Base-by-base conservation (phyloP, 805 yeast genomes). In the Metschnikowia bowlesiae region DNA sequence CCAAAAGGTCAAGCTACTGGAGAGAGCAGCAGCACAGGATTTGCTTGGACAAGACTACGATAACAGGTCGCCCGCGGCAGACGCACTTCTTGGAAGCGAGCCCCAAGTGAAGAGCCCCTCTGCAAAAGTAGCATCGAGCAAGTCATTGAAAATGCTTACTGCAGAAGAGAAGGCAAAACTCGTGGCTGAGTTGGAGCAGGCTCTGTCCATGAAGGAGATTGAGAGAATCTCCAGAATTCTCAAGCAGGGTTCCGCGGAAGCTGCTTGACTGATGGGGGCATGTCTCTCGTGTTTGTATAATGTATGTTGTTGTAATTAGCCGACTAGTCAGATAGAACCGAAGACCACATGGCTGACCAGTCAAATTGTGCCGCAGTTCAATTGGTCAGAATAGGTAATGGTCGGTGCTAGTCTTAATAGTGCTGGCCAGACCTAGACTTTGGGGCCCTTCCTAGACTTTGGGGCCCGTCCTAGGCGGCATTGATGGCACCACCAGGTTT, bases 121-220 rank as follows among this genome's bases (percentile, higher is more conserved):
- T 6, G 5, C 14, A 28, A 14, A 26, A 13, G 29, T 39, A 11
- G 16, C 6, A 6, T n/a, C 74, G 63, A 62, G 65, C 34, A 57
- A 56, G 16, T 71, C 71, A 0, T 71, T 75, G 14, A 62, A 67
- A 28, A 80, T 75, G 52, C 70, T 88, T 57, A 71, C 83, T 1
- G 78, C 73, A 0, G 81, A 76, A 34, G 89, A 84, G 36, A 77
- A 73, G 50, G 64, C 66, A 11, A 66, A 68, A 42, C 66, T 91
- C 44, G 74, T 83, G 53, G 62, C 71, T 39, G 76, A 81, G 54
- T 70, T 91, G 49, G 73, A 75, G 47, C 70, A 68, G 32, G 96
- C 97, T 0, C 75, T 82, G 4, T 81, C 83, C 46, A 62, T 91
- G 50, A 87, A 79, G 6, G 97, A 91, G 54, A 87, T 90, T 6